Conservation (phyloP, 1,284 basidiomycete species). For the Apiotrichum gracile region DNA sequence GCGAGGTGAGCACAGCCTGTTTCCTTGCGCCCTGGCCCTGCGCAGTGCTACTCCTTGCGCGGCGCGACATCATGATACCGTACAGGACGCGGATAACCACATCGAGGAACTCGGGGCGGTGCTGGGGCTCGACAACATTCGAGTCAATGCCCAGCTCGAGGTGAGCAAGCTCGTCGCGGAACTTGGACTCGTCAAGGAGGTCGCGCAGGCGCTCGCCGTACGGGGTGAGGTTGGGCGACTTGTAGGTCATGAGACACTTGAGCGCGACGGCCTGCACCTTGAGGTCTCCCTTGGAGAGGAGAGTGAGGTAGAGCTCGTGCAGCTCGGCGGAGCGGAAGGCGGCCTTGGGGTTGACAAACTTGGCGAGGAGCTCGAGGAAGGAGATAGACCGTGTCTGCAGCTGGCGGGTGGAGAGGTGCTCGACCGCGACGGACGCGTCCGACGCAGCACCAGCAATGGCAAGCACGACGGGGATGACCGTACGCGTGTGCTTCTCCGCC, state of each 20-base stretch:
- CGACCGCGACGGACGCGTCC: constrained; percentile 8
- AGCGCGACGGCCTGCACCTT: constrained; percentile 71
- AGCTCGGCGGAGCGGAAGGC: constrained; percentile 66
- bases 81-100: constrained; percentile 74
- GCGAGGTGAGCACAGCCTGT: constrained; percentile 67
- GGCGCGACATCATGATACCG: constrained; percentile 80
- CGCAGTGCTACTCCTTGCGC: constrained; percentile 57
- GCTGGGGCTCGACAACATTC: constrained; percentile 56
- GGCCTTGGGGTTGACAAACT: constrained; percentile 86
- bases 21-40: constrained; percentile 64
- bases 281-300: constrained; percentile 82
- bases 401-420: constrained; percentile 40
- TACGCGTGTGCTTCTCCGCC: constrained; percentile 76
- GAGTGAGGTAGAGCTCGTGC: constrained; percentile 60
- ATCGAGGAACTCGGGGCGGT: constrained; percentile 67
- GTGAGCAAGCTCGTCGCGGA: constrained; percentile 78
- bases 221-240: constrained; percentile 60
- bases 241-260: constrained; percentile 78
- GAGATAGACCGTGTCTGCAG: constrained; percentile 53
- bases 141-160: constrained; percentile 56
- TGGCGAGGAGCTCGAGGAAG: constrained; percentile 82
- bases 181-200: constrained; percentile 77
- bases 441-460: constrained; percentile 20
- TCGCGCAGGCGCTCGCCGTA: constrained; percentile 64
- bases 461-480: constrained; percentile 73